phyloP scores from a whole-genome alignment of 495 filamentous ascomycete genomes.

The Hypomontagnella monticulosa region DNA sequence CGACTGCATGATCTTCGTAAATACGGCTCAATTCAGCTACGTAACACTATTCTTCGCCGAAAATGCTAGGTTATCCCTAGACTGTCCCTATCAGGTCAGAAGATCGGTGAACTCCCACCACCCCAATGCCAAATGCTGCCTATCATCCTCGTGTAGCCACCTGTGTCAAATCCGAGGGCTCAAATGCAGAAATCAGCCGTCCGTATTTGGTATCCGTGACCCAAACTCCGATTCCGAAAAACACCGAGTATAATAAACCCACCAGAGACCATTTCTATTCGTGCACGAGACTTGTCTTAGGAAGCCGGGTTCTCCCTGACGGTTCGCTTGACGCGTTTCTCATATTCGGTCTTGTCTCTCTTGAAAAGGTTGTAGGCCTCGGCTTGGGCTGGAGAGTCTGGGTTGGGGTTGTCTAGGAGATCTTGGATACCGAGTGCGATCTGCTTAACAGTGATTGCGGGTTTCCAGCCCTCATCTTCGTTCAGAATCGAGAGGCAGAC shows the following conservation, averaged over 20 bases:
- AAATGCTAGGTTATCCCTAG: slow-evolving; percentile 10
- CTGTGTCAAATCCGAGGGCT: slow-evolving; percentile 35
- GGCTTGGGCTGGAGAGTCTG: slow-evolving; percentile 94
- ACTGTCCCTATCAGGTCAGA: not conserved
- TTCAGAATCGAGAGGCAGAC: slow-evolving; percentile 98
- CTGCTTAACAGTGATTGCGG: slow-evolving; percentile 97
- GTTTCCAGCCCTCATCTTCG: slow-evolving; percentile 98
- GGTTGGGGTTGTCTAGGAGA: slow-evolving; percentile 94
- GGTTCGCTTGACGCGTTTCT: slow-evolving; percentile 83
- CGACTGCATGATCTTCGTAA: slow-evolving; percentile 6
- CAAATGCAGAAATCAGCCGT: slow-evolving; percentile 46
- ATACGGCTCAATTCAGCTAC: not conserved
- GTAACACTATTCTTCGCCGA: not conserved
- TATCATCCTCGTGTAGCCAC: slow-evolving; percentile 27
- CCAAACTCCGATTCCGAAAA: slow-evolving; percentile 45
- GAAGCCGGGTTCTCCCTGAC: slow-evolving; percentile 86
- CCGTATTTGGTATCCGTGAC: slow-evolving; percentile 45
- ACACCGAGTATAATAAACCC: slow-evolving; percentile 24
- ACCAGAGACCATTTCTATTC: slow-evolving; percentile 10
- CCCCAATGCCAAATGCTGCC: slow-evolving; percentile 17
- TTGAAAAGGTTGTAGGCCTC: slow-evolving; percentile 98
- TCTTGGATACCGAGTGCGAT: slow-evolving; percentile 96
- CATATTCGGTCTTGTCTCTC: slow-evolving; percentile 87
- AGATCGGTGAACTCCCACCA: slow-evolving; percentile 9
- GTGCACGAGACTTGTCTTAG: slow-evolving; percentile 42